A percentile compares a stretch with the other conserved stretches of the same genome.
These are phyloP conservation scores for Lactarius hatsudake DNA, from an alignment of 768 basidiomycete genomes.

Conservation along the genomic window DNA sequence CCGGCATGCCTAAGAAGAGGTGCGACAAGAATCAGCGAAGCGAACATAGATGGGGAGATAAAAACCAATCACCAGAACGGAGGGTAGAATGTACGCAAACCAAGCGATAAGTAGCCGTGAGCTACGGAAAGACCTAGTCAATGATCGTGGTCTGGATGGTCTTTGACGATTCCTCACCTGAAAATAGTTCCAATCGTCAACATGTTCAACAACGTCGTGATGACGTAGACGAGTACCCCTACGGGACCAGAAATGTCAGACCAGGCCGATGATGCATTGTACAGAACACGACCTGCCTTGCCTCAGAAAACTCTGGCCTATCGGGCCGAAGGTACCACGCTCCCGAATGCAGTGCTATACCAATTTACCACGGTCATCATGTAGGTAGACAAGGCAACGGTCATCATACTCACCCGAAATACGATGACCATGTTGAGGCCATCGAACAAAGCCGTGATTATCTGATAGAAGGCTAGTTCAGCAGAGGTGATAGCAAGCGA, in stretches of 20 bases:
- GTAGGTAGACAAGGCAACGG: background rate
- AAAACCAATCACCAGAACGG: no score
- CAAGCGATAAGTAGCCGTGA: no score
- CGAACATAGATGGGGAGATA: no score
- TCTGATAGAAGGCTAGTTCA: background rate
- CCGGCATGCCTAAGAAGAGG: no score
- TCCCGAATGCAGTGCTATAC: conserved; percentile 18
- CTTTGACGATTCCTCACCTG: conserved; percentile 3
- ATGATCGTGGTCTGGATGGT: background rate
- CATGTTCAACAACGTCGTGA: conserved; percentile 23
- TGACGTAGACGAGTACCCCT: conserved; percentile 24
- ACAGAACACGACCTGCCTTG: conserved; percentile 18
- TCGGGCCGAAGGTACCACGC: conserved; percentile 13
- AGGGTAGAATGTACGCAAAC: no score
- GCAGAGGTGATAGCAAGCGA: background rate
- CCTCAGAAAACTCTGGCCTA: conserved; percentile 22
- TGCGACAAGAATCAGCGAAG: no score
- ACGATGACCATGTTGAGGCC: conserved; percentile 18
- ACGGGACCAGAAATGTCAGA: background rate
- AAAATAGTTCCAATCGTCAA: conserved; percentile 21
- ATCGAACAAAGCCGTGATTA: conserved; percentile 13
- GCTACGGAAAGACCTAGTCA: background rate
- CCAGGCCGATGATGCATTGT: background rate
- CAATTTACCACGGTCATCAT: background rate
- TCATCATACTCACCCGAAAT: background rate